phyloP scores from a whole-genome alignment of 139 green algal genomes.

The Chlorella sp. region DNA sequence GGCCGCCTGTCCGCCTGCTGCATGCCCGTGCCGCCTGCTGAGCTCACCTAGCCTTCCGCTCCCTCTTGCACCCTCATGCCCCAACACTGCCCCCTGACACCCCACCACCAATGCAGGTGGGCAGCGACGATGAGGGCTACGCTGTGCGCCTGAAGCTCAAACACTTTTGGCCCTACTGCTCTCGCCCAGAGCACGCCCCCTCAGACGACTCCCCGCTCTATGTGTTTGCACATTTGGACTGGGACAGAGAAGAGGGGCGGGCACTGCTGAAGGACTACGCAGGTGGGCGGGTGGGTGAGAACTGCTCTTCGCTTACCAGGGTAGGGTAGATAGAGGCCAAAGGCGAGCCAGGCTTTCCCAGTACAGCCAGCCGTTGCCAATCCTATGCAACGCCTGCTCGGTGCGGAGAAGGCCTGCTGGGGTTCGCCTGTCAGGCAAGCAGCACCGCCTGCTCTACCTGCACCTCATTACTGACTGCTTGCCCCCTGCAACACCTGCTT shows the following conservation, averaged over 20 bases:
- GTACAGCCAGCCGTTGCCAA: too few relatives aligned
- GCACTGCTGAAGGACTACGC: conserved; percentile 66
- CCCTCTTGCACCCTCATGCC: not conserved
- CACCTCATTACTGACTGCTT: not conserved
- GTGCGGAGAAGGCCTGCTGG: too few relatives aligned
- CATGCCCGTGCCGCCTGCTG: too few relatives aligned
- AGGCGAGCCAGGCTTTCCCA: too few relatives aligned
- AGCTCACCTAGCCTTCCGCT: too few relatives aligned
- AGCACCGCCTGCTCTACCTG: not conserved
- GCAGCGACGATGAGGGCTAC: conserved; percentile 92
- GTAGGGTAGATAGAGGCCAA: not conserved
- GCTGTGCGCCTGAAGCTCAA: conserved; percentile 82
- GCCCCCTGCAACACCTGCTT: not conserved
- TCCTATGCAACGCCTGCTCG: too few relatives aligned
- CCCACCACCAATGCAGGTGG: conserved; percentile 70
- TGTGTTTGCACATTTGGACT: conserved; percentile 82
- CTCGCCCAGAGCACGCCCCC: conserved; percentile 53
- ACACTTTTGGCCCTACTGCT: conserved; percentile 79
- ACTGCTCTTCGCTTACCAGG: not conserved
- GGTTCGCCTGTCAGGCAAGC: not conserved
- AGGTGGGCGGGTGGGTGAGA: not conserved
- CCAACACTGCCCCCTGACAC: too few relatives aligned
- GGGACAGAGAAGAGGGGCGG: conserved; percentile 37
- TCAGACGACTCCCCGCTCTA: conserved; percentile 75
- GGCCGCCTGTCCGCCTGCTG: not conserved